Evolutionary conservation across 139 green algal species (phyloP).

Genomic region (Picochlorum sp.): DNA sequence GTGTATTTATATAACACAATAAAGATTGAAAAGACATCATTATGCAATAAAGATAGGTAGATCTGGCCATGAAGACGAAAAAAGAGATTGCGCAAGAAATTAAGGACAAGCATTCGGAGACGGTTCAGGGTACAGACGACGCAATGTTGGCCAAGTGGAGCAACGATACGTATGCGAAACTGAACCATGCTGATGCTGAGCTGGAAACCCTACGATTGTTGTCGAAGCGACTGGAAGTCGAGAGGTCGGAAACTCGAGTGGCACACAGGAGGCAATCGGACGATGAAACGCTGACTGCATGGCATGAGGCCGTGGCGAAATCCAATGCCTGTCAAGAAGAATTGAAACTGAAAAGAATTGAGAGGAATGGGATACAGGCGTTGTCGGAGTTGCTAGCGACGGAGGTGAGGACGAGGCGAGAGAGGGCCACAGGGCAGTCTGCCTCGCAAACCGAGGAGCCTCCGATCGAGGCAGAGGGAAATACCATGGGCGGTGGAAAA

Average conservation of each 20-base stretch:
- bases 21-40: no score
- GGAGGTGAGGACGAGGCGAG: neutral
- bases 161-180: neutral
- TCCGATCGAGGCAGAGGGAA: no score
- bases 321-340: neutral
- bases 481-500: no score
- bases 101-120: neutral
- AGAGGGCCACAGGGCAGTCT: no score
- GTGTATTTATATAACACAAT: no score
- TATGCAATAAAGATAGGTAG: no score
- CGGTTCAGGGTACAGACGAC: neutral
- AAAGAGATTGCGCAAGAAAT: neutral
- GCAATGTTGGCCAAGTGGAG: neutral
- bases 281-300: constrained; percentile 4
- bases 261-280: neutral
- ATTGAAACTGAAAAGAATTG: neutral
- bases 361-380: constrained; percentile 11
- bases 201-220: neutral
- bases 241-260: neutral
- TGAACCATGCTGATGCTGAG: neutral
- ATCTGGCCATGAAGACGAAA: constrained; percentile 1
- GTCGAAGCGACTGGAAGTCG: neutral
- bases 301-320: constrained; percentile 4
- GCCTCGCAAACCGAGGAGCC: no score
- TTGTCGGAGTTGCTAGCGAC: constrained; percentile 6